Base-by-base conservation (phyloP, 106 monocot species). In the Phalaenopsis equestris region DNA sequence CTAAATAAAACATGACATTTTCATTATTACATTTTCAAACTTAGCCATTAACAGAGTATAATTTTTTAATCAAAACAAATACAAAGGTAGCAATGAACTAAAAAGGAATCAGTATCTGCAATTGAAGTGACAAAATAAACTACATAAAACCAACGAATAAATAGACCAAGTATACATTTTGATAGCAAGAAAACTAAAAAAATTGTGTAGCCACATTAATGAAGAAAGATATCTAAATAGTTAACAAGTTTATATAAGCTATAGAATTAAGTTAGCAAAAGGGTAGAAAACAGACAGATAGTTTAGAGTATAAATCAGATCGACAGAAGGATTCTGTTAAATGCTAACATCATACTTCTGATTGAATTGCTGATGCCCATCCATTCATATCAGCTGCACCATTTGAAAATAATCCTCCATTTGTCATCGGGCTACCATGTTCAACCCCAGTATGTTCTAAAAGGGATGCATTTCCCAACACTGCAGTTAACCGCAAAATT, bases 281-380 rank as follows among this genome's bases (percentile, higher is more conserved):
- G 52, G 14, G 2, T 52, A 52, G 52, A 52, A 52, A 52, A 52
- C 10, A 52, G 52, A 12, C 52, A 12, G 52, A 52, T 1, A 72
- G 10, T 37, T 61, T 39, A 38, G 79, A 76, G 37, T 57, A 15
- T 67, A 90, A 83, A 52, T 52, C 12, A 52, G 52, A 52, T 12
- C 2, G 11, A 52, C 14, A 87, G 52, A 85, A 47, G 48, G 87
- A 87, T 90, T 84, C 85, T 89, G 93, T 91, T 88, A 91, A 94
- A 89, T 83, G 91, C 86, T 85, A 94, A 87, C 84, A 89, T 85
- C 94, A 43, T 94, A 94, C 94, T 89, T 94, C 94, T 87, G 91
- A 80, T 85, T 87, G 90, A 81, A 91, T 89, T 86, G 91, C 83
- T 76, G 91, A 81, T 89, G 91, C 89, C 81, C 91, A 89, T 84